phyloP scores from a whole-genome alignment of 306 rosid species.

The Delonix regia region DNA sequence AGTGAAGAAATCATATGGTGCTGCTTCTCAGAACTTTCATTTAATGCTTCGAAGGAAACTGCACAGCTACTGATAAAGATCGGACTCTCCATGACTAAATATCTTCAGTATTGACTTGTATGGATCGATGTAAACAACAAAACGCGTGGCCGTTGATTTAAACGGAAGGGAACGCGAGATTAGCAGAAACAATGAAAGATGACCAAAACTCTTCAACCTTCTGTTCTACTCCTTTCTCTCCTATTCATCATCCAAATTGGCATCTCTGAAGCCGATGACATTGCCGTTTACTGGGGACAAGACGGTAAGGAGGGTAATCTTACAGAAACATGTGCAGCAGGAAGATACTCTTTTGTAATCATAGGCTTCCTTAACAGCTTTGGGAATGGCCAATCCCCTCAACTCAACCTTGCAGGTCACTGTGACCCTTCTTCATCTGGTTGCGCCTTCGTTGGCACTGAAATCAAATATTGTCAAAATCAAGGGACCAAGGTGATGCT shows the following conservation, averaged over 20 bases:
- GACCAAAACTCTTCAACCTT: background rate
- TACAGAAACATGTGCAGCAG: constrained; percentile 32
- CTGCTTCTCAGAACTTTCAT: too few relatives aligned
- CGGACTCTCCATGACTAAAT: too few relatives aligned
- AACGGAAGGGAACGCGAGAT: background rate
- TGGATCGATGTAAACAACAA: background rate
- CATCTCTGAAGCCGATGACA: background rate
- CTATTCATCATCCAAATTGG: background rate
- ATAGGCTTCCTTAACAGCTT: constrained; percentile 8
- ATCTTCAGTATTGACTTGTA: too few relatives aligned
- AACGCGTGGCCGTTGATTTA: background rate
- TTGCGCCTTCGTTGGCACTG: background rate
- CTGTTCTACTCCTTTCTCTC: background rate
- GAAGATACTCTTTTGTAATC: constrained; percentile 19
- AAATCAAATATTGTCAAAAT: constrained; percentile 27
- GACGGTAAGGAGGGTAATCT: constrained; percentile 3
- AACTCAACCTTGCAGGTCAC: constrained; percentile 17
- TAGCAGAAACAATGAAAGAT: background rate
- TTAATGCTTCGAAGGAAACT: too few relatives aligned
- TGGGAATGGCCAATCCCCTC: constrained; percentile 23
- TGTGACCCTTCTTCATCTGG: constrained; percentile 12
- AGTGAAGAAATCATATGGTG: too few relatives aligned
- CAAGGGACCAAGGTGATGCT: constrained; percentile 41
- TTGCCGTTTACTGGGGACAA: constrained; percentile 42
- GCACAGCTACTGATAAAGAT: too few relatives aligned